A percentile compares a stretch with the other conserved stretches of the same genome.
These are phyloP conservation scores for Apophysomyces variabilis DNA, from an alignment of 371 early-diverging fungal species.

Conservation along the genomic window DNA sequence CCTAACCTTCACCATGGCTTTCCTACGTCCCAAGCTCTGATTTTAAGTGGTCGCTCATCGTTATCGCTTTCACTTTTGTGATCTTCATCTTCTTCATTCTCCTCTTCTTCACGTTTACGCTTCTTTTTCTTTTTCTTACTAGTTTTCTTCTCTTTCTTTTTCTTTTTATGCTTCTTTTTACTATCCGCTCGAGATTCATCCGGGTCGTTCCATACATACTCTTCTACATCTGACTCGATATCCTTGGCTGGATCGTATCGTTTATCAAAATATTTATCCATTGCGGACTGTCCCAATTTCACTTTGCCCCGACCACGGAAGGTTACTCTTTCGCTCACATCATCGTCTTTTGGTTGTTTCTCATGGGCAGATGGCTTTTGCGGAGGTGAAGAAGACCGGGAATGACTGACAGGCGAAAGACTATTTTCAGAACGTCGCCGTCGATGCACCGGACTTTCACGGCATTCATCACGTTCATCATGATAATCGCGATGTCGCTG, in stretches of 20 bases:
- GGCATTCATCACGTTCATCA: slow-evolving; percentile 4
- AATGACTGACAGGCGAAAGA: slow-evolving; percentile 3
- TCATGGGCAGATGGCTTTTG: neutral
- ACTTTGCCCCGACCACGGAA: slow-evolving; percentile 47
- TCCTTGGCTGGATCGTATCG: slow-evolving; percentile 73
- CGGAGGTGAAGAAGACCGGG: neutral
- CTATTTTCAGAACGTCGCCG: slow-evolving; percentile 2
- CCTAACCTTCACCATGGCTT: slow-evolving; percentile 6
- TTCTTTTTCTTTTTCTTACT: slow-evolving; percentile 31
- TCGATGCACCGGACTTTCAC: slow-evolving; percentile 9
- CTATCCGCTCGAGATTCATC: slow-evolving; percentile 16
- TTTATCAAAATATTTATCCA: slow-evolving; percentile 76
- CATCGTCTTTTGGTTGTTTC: neutral
- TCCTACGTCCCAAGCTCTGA: slow-evolving; percentile 24
- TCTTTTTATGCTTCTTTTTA: slow-evolving; percentile 33
- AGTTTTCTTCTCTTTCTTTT: slow-evolving; percentile 34
- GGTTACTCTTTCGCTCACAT: slow-evolving; percentile 8
- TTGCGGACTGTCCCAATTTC: slow-evolving; percentile 44
- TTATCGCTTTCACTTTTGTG: neutral
- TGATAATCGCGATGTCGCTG: slow-evolving; percentile 10
- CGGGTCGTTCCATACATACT: slow-evolving; percentile 44
- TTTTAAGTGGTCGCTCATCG: neutral
- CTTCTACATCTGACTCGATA: slow-evolving; percentile 53
- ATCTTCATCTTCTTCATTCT: neutral
- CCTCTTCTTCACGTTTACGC: slow-evolving; percentile 19